Conservation (phyloP, 1,139 yeast species). For the Trichomonascaceae sp. region DNA sequence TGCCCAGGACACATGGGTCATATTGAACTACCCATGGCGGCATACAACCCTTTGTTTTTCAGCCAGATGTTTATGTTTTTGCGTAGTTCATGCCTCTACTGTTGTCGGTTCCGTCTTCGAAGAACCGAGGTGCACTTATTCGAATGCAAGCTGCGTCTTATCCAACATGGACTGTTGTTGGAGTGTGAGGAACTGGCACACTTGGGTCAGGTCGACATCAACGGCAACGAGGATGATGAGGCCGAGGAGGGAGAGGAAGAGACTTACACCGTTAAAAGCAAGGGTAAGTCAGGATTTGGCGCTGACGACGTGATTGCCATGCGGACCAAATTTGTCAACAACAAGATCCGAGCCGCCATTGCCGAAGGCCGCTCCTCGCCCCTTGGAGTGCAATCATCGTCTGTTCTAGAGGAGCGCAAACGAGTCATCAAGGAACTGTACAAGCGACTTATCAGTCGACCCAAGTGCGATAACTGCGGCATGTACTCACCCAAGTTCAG, state of each 20-base stretch:
- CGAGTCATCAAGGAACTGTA: conserved; percentile 61
- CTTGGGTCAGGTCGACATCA: conserved; percentile 32
- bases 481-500: conserved; percentile 90
- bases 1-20: conserved; percentile 99
- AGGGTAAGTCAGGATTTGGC: conserved; percentile 5
- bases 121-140: conserved; percentile 58
- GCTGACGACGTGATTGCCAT: conserved; percentile 36
- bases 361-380: conserved; percentile 60
- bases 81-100: conserved; percentile 77
- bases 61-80: conserved; percentile 75
- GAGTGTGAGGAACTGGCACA: conserved; percentile 67
- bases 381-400: conserved; percentile 64
- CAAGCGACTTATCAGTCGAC: conserved; percentile 55
- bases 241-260: conserved; percentile 28
- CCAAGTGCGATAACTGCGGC: conserved; percentile 90
- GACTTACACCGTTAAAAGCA: not conserved
- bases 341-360: conserved; percentile 60
- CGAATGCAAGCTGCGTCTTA: conserved; percentile 63
- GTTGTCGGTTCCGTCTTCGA: conserved; percentile 71
- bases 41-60: conserved; percentile 89
- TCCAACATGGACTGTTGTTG: conserved; percentile 78
- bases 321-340: conserved; percentile 60
- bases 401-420: conserved; percentile 82
- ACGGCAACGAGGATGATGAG: conserved; percentile 25
- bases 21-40: conserved; percentile 90